Evolutionary conservation across 306 rosid species (phyloP).

Genomic region (Morella rubra): DNA sequence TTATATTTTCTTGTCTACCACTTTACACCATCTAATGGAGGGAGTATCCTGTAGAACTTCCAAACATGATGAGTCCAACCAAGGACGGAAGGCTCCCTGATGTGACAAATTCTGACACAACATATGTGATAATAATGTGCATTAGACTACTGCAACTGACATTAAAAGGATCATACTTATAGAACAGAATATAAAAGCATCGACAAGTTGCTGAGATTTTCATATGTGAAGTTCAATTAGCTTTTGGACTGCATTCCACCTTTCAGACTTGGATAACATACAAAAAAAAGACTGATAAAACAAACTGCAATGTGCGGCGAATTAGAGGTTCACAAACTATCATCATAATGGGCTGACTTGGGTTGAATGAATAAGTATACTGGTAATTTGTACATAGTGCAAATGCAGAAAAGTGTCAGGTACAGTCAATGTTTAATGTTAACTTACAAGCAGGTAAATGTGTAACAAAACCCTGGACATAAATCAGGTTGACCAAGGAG

Average conservation of each 20-base stretch:
- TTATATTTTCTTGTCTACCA: no score
- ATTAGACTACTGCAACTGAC: neutral
- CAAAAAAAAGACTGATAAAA: neutral
- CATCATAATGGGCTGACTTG: neutral
- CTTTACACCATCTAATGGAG: neutral
- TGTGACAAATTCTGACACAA: neutral
- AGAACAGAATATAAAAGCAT: neutral
- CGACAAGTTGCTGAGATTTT: neutral
- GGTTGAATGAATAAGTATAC: neutral
- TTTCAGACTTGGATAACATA: neutral
- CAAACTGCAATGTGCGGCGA: neutral
- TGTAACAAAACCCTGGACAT: neutral
- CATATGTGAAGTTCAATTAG: neutral
- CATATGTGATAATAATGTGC: neutral
- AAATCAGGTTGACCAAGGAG: neutral
- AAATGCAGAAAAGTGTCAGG: neutral
- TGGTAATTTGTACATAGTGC: neutral
- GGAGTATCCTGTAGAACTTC: no score
- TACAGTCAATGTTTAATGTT: neutral
- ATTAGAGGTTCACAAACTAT: neutral
- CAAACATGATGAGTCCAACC: constrained; percentile 5
- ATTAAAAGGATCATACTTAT: neutral
- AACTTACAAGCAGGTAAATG: neutral
- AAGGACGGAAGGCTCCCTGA: neutral
- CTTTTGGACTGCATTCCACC: neutral